Evolutionary conservation across 257 asterid genomes (phyloP).

Genomic region (Solanum piurae): DNA sequence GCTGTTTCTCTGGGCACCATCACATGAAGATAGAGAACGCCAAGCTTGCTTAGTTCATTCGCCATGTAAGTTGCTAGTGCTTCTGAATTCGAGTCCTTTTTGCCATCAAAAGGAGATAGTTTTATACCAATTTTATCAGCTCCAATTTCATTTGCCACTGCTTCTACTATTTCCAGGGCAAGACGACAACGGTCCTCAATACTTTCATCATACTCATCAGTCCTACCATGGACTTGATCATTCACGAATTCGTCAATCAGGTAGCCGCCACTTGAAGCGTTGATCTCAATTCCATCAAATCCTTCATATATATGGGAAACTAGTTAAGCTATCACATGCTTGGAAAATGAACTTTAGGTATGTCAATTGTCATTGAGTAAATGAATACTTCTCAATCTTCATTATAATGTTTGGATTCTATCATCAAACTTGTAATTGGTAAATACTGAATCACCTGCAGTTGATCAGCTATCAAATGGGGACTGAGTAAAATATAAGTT

Average conservation of each 20-base stretch:
- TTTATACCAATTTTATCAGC: constrained; percentile 68
- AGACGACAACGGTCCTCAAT: constrained; percentile 58
- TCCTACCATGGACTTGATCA: constrained; percentile 66
- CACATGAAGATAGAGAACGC: constrained; percentile 33
- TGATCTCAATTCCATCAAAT: constrained; percentile 86
- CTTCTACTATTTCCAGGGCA: constrained; percentile 44
- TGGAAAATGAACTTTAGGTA: background rate
- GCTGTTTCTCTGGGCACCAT: constrained; percentile 27
- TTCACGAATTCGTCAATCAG: constrained; percentile 83
- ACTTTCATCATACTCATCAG: constrained; percentile 38
- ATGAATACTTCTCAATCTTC: background rate
- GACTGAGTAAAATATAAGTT: background rate
- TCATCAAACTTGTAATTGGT: background rate
- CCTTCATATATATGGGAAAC: constrained; percentile 22
- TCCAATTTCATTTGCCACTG: constrained; percentile 57
- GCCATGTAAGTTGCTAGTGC: constrained; percentile 44
- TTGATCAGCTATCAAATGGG: background rate
- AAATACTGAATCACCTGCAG: background rate
- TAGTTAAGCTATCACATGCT: background rate
- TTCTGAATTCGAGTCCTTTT: constrained; percentile 35
- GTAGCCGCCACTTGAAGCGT: constrained; percentile 76
- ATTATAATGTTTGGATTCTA: background rate
- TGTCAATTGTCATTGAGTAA: background rate
- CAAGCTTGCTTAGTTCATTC: constrained; percentile 6
- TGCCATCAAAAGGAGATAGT: constrained; percentile 67